Base-by-base conservation (phyloP, 2,329 filamentous ascomycete species). In the Massarina eburnea region DNA sequence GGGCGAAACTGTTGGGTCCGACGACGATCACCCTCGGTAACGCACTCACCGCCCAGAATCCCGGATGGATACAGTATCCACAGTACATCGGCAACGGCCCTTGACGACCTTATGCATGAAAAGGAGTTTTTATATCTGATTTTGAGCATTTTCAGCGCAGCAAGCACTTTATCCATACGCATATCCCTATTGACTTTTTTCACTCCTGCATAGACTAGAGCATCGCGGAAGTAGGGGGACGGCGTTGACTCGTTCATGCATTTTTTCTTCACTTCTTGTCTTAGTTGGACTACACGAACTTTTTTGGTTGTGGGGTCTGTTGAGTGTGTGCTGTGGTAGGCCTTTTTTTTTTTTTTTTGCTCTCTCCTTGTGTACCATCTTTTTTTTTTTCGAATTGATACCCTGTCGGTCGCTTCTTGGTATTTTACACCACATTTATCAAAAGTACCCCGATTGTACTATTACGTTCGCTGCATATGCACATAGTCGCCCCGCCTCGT, bases 1-100 rank as follows among this genome's bases (percentile, higher is more conserved):
- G 57, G 78, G 79, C 39, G 79, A 81, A 40, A 82, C 80, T 7
- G 67, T 82, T 39, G 76, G 73, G 47, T 75, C 73, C 32, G 74
- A 76, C 47, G 67, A 62, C 32, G 73, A 76, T 42, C 55, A 49
- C 34, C 15, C 36, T 15, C 54, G 61, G 42, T 67, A 67, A 49
- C 27, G 47, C 33, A 40, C 47, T 45, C 34, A 37, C 36, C 51
- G 34, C 43, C 39, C 49, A 19, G 39, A 34, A 49, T 49, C 52
- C 46, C 44, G 54, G 43, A 40, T 52, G 55, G 59, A 55, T 52
- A 52, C 56, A 59, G 53, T 30, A 32, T 36, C 29, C 50, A 49
- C 51, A 54, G 54, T 52, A 45, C 40, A 38, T 38, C 40, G 58
- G 55, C 59, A 51, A 65, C 60, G 57, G 60, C 56, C 57, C 36